Evolutionary conservation across 352 stramenopile genomes (phyloP), one percentile per base, ranked within the genome.

Genomic region (Pythium aquatile): DNA sequence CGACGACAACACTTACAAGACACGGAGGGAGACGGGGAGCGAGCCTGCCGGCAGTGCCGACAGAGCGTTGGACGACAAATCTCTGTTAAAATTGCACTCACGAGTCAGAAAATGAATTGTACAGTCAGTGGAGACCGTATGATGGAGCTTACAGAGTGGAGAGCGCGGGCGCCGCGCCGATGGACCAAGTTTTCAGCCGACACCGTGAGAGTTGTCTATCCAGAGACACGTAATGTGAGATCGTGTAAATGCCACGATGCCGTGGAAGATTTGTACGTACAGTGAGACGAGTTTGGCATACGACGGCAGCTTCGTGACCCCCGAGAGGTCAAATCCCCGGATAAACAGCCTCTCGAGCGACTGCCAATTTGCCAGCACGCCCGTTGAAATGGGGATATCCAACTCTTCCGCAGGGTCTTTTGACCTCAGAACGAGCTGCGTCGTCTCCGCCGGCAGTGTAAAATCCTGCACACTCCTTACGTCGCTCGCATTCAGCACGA

Each of bases 11-110:
- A 24, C 20, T 24, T 61, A 72, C 65, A 72, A 60, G 14, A 61
- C 55, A 29, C 29, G 57, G 30, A 72, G 39, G n/a, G 65, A 64
- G 3, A 28, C 16, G 37, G 65, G 58, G 13, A 72, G 55, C 29
- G 65, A 65, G 60, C 60, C 54, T 3, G 39, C 26, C 5, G 55
- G 58, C 2, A 72, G 26, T 13, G 11, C 39, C 0, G 46, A 44
- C 29, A 72, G 46, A 6, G 55, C 20, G 42, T 72, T 72, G 29
- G 48, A 60, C 20, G 58, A 68, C 13, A 72, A 7, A 65, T 72
- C 60, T 62, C 59, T 72, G 48, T 39, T 30, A 14, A 17, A 55
- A 39, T 47, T n/a, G 48, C 2, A 17, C 10, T 28, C 24, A 30
- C 28, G 2, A 33, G 20, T 58, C 11, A 42, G n/a, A 26, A 37